Evolutionary conservation across 1,284 basidiomycete species (phyloP), one percentile per base, ranked within the genome.

Genomic region (Fomitopsis pinicola): DNA sequence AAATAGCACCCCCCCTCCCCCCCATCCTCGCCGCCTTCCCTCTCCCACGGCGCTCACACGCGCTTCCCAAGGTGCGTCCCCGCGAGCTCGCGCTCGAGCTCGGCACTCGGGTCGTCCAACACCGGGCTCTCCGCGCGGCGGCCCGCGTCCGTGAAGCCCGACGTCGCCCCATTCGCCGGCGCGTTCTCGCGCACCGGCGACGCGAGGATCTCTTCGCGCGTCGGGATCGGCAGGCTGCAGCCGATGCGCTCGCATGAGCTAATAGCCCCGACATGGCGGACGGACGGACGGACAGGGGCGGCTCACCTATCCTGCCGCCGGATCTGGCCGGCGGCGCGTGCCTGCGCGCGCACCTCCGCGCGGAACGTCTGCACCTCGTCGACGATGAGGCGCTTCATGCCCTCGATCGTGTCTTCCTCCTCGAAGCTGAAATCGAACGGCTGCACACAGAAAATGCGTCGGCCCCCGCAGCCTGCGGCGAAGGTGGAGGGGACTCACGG

Each of bases 371-470:
- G 88, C 42, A 98, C 96, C 77, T 99, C 97, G 42, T 97, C 87
- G 14, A 98, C 86, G 68, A 99, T 99, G 69, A 99, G 77, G 66
- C 86, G 86, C 77, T 97, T 94, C 97, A 99, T 99, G 26, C 97
- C 97, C 59, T 97, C 94, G 62, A 96, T 95, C 58, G 89, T 88
- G 66, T 99, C 97, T 75, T 98, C 97, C 64, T 91, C 89, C 77
- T 99, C 97, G 67, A 99, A 99, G n/a, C 88, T 84, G 73, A 99
- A 99, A 77, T 99, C 95, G 69, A 99, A 98, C 77, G 91, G 89
- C 88, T 94, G 66, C 36, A n/a, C 36, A 22, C n/a, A 5, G 22
- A 22, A 22, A 22, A 22, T 1, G 22, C 35, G 28, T 8, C 19
- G 9, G 12, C 8, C 7, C 26, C 53, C 56, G 35, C 17, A 17